Evolutionary conservation across 257 asterid species (phyloP), one percentile per base, ranked within the genome.

Genomic region (Solanum chmielewskii): DNA sequence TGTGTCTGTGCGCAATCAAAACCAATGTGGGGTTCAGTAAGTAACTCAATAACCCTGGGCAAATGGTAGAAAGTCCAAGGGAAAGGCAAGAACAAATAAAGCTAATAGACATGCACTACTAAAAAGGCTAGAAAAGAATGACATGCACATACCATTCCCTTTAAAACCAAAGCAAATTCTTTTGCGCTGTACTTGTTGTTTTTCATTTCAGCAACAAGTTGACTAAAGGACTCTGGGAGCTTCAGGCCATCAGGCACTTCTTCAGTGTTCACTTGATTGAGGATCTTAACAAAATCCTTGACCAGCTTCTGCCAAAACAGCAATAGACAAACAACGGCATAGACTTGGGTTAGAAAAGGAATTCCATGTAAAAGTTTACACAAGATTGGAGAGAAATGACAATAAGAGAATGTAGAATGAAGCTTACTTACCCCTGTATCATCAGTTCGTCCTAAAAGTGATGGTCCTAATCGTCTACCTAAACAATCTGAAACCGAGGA

Each of bases 401-500:
- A 88, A 87, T 77, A 74, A 77, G 71, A 87, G 39, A 49, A 49
- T 81, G 69, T 31, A 49, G 45, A 49, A 49, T 18, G 85, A 81
- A 25, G 81, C 49, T 52, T 88, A 84, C 80, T 93, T 90, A 97
- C 99, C 98, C 97, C 98, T 87, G 98, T 93, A 93, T 95, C 98
- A 92, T 92, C 96, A 87, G 92, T 87, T 93, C 98, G 92, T 78
- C 99, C 98, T 77, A 97, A 95, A 91, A 97, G 92, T 92, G 92
- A 96, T 80, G 99, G 99, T 73, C 99, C 99, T 92, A 95, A 91
- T 81, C 99, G 92, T 83, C 99, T 95, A 85, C 99, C 99, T 91
- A 97, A 92, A 92, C 99, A 97, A 93, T 95, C 99, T 97, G 96
- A 89, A 92, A 59, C 71, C 82, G 60, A 45, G 73, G 78, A 83